Evolutionary conservation across 345 rosid species (phyloP), one percentile per base, ranked within the genome.

Genomic region (Salix suchowensis): DNA sequence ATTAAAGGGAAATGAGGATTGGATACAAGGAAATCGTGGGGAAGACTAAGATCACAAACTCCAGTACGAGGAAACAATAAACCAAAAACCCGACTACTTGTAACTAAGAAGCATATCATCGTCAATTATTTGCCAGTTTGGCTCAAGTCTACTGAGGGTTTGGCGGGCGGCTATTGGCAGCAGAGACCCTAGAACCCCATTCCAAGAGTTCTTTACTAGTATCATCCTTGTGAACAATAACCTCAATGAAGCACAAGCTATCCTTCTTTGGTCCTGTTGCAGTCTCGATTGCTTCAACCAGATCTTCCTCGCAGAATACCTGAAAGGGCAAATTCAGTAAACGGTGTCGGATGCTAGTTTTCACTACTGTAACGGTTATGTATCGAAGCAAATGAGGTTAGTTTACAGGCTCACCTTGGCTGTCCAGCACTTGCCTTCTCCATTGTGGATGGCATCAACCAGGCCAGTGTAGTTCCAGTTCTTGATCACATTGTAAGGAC

Each of bases 341-440:
- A 26, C 15, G 21, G 12, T 14, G 44, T 62, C 66, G 58, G 15
- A 24, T n/a, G 2, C 8, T 62, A 5, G 67, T 24, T 9, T 39
- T 24, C 6, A 10, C 12, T 18, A 19, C 15, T 24, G 1, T 34
- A 12, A 7, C 44, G 24, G 30, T 8, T 10, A 55, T 26, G 70
- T 30, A 4, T 46, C 26, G 5, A 60, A 55, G 66, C 37, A 28
- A 30, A 52, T 2, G 55, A n/a, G 32, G 26, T 58, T 50, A 3
- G 64, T 58, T 40, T 12, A 50, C 13, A n/a, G 48, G 75, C 79
- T 77, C 65, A 90, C 97, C 94, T 90, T 90, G 72, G 90, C 32
- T 8, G 97, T 91, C 94, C 94, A 91, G 91, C 94, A 90, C 6
- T 90, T 88, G 82, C 97, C 97, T 81, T 90, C 89, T 6, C 92